Conservation (phyloP, 805 yeast genomes). For the Isabelozyma pseudorhagii region DNA sequence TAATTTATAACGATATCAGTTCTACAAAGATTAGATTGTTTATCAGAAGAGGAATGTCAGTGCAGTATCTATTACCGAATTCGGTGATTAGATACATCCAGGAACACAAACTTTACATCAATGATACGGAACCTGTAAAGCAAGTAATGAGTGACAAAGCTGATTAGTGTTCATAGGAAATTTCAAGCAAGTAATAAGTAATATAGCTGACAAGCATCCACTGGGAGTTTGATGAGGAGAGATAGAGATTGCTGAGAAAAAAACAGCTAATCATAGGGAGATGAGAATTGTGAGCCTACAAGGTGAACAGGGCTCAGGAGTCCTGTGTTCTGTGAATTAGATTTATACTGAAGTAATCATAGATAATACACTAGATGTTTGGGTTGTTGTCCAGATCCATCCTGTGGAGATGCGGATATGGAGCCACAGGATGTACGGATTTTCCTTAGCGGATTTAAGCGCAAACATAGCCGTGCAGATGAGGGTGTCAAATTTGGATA, state of each 20-base stretch:
- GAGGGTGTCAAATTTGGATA: no score
- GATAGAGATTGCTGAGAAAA: background rate
- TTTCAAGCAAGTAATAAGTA: background rate
- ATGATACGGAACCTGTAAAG: slow-evolving; percentile 88
- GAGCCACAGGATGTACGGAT: no score
- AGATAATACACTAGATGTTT: no score
- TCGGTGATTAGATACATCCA: slow-evolving; percentile 92
- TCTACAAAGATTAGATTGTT: slow-evolving; percentile 93
- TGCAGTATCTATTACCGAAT: slow-evolving; percentile 90
- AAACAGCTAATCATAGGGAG: background rate
- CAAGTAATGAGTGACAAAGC: slow-evolving; percentile 55
- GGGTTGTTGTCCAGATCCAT: no score
- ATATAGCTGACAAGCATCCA: background rate
- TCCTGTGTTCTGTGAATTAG: no score
- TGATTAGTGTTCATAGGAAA: slow-evolving; percentile 8
- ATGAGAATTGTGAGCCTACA: background rate
- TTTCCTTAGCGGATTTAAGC: no score
- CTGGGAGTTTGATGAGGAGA: background rate
- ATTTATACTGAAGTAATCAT: no score
- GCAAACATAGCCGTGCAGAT: no score
- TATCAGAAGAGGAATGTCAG: slow-evolving; percentile 93
- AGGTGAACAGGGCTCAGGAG: no score
- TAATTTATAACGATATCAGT: slow-evolving; percentile 92
- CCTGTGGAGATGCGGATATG: no score
- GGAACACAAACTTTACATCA: slow-evolving; percentile 80